These are phyloP conservation scores for Flaveria sonorensis DNA, from an alignment of 129 eudicot species.

Conservation along the genomic window DNA sequence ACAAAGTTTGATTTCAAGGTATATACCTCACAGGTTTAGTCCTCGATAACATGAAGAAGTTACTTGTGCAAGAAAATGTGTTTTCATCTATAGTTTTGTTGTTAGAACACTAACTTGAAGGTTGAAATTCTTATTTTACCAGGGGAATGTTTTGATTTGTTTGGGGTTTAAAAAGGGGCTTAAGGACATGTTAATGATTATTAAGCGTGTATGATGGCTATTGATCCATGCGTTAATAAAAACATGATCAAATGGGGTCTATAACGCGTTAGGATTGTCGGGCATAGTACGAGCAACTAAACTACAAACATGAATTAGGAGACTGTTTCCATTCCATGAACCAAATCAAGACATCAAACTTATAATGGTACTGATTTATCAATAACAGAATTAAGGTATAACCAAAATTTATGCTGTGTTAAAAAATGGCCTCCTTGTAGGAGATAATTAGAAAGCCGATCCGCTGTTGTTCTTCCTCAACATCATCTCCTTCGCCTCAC, in stretches of 20 bases:
- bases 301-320: not conserved
- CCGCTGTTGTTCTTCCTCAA: constrained; percentile 51
- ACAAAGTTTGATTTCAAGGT: constrained; percentile 22
- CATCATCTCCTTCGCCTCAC: constrained; percentile 74
- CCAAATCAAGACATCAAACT: constrained; percentile 4
- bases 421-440: not conserved
- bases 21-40: constrained; percentile 39
- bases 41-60: constrained; percentile 2
- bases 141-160: not conserved
- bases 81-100: constrained; percentile 2
- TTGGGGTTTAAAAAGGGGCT: not conserved
- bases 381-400: constrained; percentile 8
- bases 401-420: constrained; percentile 3
- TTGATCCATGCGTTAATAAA: not conserved
- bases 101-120: constrained; percentile 8
- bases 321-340: constrained; percentile 6
- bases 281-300: no score
- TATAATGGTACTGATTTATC: not conserved
- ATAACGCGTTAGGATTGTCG: not conserved
- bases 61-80: not conserved
- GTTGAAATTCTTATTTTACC: not conserved
- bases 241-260: not conserved
- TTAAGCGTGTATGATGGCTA: not conserved
- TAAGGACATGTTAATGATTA: not conserved
- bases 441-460: constrained; percentile 41